These are phyloP conservation scores for Coniochaeta sp. DNA, from an alignment of 2,329 filamentous ascomycete genomes.

Conservation along the genomic window DNA sequence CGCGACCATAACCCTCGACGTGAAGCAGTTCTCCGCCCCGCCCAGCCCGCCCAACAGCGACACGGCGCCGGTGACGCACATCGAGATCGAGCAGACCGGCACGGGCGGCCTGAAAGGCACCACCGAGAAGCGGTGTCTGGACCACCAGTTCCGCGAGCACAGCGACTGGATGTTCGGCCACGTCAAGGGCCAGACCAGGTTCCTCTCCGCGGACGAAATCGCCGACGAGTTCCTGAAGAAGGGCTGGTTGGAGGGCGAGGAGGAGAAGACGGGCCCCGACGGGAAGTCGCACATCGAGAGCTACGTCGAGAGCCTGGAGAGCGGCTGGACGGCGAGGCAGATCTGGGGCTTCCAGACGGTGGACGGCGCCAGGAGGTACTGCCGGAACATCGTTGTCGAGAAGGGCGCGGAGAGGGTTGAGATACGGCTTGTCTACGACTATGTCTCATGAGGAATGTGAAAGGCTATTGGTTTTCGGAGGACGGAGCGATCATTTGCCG, in stretches of 20 bases:
- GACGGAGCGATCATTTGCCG: not conserved
- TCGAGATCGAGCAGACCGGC: constrained; percentile 65
- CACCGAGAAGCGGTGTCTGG: constrained; percentile 45
- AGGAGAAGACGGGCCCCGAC: constrained; percentile 41
- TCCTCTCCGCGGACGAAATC: constrained; percentile 37
- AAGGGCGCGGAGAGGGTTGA: constrained; percentile 41
- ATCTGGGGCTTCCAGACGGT: constrained; percentile 54
- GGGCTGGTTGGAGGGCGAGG: constrained; percentile 52
- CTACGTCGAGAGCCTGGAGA: constrained; percentile 45
- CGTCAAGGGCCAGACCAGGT: constrained; percentile 54
- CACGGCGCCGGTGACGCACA: constrained; percentile 36
- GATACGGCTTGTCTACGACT: constrained; percentile 53
- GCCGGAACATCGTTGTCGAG: constrained; percentile 43
- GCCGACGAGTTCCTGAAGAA: constrained; percentile 48
- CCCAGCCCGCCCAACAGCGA: constrained; percentile 26
- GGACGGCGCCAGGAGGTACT: constrained; percentile 44
- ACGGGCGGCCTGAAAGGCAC: constrained; percentile 65
- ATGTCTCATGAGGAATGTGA: not conserved
- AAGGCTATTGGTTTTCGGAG: not conserved
- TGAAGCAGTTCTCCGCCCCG: constrained; percentile 46
- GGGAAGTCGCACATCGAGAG: constrained; percentile 61
- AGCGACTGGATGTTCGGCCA: constrained; percentile 73
- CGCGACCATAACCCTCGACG: constrained; percentile 60
- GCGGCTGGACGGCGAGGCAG: constrained; percentile 49
- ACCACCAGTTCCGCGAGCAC: constrained; percentile 52